phyloP scores from a whole-genome alignment of 768 basidiomycete genomes.

The Pleurotus ostreatus region DNA sequence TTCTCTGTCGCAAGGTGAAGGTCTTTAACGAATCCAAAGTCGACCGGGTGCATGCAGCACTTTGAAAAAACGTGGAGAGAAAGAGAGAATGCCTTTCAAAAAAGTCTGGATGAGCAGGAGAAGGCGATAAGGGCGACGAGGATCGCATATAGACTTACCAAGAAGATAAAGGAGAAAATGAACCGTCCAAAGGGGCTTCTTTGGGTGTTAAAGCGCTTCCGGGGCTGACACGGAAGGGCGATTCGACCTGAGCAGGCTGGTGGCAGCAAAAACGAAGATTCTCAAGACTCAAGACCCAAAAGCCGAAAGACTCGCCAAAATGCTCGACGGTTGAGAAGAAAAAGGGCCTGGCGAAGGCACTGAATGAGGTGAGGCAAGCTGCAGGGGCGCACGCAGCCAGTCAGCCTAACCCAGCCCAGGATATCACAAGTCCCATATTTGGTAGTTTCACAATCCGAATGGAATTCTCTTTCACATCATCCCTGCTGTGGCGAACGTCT shows the following conservation, averaged over 20 bases:
- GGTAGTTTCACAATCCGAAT: background rate
- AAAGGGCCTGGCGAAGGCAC: conserved; percentile 1
- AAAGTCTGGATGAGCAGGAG: conserved; percentile 4
- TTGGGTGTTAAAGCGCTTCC: conserved; percentile 6
- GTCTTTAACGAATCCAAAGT: background rate
- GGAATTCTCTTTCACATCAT: conserved; percentile 4
- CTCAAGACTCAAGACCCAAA: conserved; percentile 1
- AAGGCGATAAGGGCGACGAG: background rate
- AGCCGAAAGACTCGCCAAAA: background rate
- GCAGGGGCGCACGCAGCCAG: conserved; percentile 5
- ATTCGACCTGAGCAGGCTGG: background rate
- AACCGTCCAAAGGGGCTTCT: conserved; percentile 8
- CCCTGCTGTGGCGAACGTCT: conserved; percentile 6
- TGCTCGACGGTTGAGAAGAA: background rate
- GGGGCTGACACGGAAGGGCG: conserved; percentile 6
- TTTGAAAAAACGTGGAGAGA: background rate
- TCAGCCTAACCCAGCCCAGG: conserved; percentile 1
- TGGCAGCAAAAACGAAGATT: background rate
- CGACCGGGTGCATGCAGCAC: background rate
- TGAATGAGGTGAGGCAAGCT: background rate
- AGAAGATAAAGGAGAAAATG: conserved; percentile 8
- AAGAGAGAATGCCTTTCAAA: conserved; percentile 4
- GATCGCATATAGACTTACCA: conserved; percentile 4
- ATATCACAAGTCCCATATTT: conserved; percentile 8
- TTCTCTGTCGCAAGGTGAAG: background rate